Conservation (phyloP, 2,329 filamentous ascomycete species). For the Ceratocystiopsis brevicomis region DNA sequence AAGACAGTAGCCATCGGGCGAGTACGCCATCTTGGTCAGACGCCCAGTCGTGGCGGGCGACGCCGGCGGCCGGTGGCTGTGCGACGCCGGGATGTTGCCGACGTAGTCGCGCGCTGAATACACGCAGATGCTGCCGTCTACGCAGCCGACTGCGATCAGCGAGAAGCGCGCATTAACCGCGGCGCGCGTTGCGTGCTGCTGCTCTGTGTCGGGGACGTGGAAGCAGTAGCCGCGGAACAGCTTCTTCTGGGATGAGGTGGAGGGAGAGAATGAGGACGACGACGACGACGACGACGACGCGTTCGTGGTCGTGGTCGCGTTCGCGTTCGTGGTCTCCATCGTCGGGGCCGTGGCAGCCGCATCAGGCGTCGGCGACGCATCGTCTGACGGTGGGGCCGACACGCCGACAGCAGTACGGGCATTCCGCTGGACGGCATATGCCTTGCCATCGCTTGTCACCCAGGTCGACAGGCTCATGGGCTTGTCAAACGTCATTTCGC, state of each 20-base stretch:
- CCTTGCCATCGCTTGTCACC: conserved; percentile 74
- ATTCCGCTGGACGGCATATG: conserved; percentile 71
- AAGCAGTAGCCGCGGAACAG: conserved; percentile 87
- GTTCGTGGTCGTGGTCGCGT: no score
- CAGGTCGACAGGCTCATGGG: conserved; percentile 93
- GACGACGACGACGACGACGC: neutral
- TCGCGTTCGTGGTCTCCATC: no score
- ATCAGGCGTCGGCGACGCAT: neutral
- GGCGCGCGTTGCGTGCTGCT: conserved; percentile 47
- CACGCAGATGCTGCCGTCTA: conserved; percentile 62
- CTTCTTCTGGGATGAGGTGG: conserved; percentile 29
- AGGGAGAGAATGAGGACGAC: neutral
- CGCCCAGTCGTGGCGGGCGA: conserved; percentile 49
- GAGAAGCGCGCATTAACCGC: conserved; percentile 93
- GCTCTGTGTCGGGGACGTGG: conserved; percentile 46
- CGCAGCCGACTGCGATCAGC: conserved; percentile 70
- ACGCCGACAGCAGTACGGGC: neutral
- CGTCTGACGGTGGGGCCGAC: neutral
- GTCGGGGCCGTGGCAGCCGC: no score
- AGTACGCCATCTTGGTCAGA: conserved; percentile 64
- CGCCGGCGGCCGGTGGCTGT: conserved; percentile 51
- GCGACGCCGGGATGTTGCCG: conserved; percentile 78
- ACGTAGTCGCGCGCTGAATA: conserved; percentile 87
- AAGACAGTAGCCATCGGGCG: conserved; percentile 87
- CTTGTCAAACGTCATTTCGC: conserved; percentile 80